Conservation (phyloP, 345 rosid species). For the Cardamine occulta region DNA sequence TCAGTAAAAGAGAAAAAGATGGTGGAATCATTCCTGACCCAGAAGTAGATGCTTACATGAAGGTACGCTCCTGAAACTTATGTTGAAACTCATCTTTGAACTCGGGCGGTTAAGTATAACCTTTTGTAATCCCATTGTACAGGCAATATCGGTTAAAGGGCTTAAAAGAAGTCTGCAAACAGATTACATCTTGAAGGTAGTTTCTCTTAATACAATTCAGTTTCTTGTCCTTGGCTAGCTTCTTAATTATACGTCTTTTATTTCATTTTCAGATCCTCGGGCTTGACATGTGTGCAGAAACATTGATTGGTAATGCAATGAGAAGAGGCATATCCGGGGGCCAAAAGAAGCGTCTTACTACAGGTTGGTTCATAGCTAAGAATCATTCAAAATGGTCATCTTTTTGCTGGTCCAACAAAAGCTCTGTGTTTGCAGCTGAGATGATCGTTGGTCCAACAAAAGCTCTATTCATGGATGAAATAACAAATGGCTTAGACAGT, state of each 20-base stretch:
- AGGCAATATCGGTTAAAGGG: constrained; percentile 75
- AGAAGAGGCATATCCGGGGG: constrained; percentile 86
- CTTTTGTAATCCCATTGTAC: constrained; percentile 15
- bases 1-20: constrained; percentile 76
- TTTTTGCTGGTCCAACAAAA: background rate
- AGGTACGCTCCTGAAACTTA: constrained; percentile 44
- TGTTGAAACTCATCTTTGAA: background rate
- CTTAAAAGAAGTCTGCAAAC: constrained; percentile 66
- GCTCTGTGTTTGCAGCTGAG: constrained; percentile 47
- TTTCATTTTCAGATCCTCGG: constrained; percentile 61
- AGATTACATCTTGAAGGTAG: constrained; percentile 80
- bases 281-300: constrained; percentile 71
- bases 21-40: constrained; percentile 84
- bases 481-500: constrained; percentile 83
- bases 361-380: constrained; percentile 50
- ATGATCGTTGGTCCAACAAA: constrained; percentile 72
- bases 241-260: background rate
- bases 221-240: background rate
- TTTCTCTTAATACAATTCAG: background rate
- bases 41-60: constrained; percentile 82
- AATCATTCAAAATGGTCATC: background rate
- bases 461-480: constrained; percentile 69
- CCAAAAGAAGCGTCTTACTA: constrained; percentile 79
- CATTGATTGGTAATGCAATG: constrained; percentile 71
- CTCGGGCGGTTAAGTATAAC: background rate